A percentile compares a stretch with the other conserved stretches of the same genome.
These are phyloP conservation scores for Cochlearia excelsa DNA, from an alignment of 345 rosid species.

Conservation along the genomic window DNA sequence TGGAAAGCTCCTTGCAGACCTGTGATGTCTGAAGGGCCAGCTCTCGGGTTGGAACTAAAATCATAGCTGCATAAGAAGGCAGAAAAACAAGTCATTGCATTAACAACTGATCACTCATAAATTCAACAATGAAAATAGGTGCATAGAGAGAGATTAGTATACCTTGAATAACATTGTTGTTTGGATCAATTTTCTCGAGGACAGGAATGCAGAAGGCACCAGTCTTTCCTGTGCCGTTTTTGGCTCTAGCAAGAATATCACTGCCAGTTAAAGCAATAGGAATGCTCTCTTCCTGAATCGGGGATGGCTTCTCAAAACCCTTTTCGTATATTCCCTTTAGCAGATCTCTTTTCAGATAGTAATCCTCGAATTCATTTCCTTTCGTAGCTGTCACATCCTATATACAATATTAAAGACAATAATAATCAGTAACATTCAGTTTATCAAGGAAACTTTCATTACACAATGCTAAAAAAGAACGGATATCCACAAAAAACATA, in stretches of 20 bases:
- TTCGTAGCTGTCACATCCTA: constrained; percentile 99
- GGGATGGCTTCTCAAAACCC: constrained; percentile 99
- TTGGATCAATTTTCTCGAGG: constrained; percentile 94
- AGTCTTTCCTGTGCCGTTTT: constrained; percentile 98
- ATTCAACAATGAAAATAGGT: background rate
- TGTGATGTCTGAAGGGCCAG: constrained; percentile 99
- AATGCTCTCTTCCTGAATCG: constrained; percentile 99
- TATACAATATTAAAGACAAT: constrained; percentile 17
- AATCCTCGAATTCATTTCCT: constrained; percentile 98
- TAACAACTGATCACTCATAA: background rate
- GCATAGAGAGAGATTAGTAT: constrained; percentile 4
- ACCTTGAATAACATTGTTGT: constrained; percentile 96
- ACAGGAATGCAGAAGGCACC: constrained; percentile 99
- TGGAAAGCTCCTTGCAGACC: constrained; percentile 97
- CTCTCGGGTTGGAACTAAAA: constrained; percentile 95
- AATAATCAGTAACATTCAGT: constrained; percentile 29
- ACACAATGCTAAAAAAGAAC: constrained; percentile 49
- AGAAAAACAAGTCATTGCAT: background rate
- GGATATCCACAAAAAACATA: background rate
- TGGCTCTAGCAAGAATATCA: constrained; percentile 99
- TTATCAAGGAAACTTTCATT: background rate
- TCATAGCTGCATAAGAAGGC: constrained; percentile 57
- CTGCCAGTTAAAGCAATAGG: constrained; percentile 99
- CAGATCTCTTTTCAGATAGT: constrained; percentile 89
- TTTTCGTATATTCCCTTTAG: constrained; percentile 98